phyloP scores from a whole-genome alignment of 2,329 filamentous ascomycete species.

The Venturia carpophila region DNA sequence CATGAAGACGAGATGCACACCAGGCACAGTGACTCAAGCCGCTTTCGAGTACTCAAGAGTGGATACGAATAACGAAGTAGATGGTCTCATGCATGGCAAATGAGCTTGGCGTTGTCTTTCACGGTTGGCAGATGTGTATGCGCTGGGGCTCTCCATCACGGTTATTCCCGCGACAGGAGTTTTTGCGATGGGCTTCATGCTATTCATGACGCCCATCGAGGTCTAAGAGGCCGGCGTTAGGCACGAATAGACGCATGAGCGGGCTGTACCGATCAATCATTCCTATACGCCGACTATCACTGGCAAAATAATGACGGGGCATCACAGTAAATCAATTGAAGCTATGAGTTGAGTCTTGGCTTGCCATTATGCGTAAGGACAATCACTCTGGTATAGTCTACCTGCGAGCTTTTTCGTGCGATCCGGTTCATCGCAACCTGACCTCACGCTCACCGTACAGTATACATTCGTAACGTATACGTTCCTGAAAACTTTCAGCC shows the following conservation, averaged over 20 bases:
- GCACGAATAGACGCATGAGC: neutral
- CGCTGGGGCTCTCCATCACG: neutral
- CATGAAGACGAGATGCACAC: neutral
- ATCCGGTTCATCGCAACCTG: neutral
- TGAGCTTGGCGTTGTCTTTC: conserved; percentile 8
- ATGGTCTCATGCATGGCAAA: neutral
- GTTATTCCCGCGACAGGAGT: neutral
- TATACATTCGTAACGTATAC: too few species aligned
- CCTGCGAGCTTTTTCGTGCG: neutral
- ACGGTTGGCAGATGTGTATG: neutral
- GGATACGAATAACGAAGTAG: neutral
- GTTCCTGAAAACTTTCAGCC: neutral
- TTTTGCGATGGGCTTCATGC: neutral
- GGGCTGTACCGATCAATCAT: neutral
- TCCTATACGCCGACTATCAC: neutral
- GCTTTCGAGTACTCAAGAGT: neutral
- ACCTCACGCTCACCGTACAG: neutral
- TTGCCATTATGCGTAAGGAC: too few species aligned
- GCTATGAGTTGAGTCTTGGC: neutral
- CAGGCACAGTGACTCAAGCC: neutral
- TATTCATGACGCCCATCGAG: neutral
- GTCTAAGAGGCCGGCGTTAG: neutral
- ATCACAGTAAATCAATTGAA: too few species aligned
- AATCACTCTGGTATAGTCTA: neutral
- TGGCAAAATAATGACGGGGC: neutral